Conservation (phyloP, 2,329 filamentous ascomycete genomes). For the Dactylellina haptotyla region DNA sequence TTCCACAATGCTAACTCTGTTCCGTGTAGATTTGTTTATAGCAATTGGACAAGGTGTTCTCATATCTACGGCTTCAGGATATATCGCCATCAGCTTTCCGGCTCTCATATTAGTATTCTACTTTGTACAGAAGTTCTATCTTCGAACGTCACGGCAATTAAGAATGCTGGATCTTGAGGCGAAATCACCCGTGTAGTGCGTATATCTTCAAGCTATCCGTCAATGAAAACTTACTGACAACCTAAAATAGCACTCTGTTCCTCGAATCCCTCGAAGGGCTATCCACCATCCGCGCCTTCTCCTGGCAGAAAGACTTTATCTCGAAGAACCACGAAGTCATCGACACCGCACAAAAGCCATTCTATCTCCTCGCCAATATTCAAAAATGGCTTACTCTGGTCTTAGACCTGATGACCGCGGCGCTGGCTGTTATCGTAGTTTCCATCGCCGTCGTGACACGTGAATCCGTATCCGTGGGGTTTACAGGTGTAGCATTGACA, state of each 20-base stretch:
- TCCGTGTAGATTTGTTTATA: conserved; percentile 61
- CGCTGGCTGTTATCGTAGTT: conserved; percentile 65
- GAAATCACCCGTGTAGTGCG: conserved; percentile 69
- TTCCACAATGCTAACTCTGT: background rate
- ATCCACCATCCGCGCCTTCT: conserved; percentile 69
- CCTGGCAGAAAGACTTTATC: conserved; percentile 65
- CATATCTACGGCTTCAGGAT: conserved; percentile 65
- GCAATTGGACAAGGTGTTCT: conserved; percentile 65
- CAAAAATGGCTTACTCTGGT: conserved; percentile 70
- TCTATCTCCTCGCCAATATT: conserved; percentile 69
- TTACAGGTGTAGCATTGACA: conserved; percentile 61
- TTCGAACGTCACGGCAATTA: conserved; percentile 71
- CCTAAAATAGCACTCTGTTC: conserved; percentile 64
- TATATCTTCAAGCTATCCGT: background rate
- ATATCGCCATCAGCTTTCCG: conserved; percentile 66
- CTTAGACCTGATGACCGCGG: conserved; percentile 66
- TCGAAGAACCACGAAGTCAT: conserved; percentile 65
- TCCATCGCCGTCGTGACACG: conserved; percentile 64
- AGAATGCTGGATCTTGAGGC: conserved; percentile 71
- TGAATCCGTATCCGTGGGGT: conserved; percentile 58
- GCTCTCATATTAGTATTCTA: conserved; percentile 65
- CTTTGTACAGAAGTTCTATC: conserved; percentile 68
- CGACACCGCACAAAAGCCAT: conserved; percentile 68
- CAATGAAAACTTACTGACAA: background rate
- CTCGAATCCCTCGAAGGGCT: conserved; percentile 69